A percentile compares a stretch with the other conserved stretches of the same genome.
Evolutionary conservation across 1,284 basidiomycete species (phyloP).

Genomic region (Apiotrichum sp.): DNA sequence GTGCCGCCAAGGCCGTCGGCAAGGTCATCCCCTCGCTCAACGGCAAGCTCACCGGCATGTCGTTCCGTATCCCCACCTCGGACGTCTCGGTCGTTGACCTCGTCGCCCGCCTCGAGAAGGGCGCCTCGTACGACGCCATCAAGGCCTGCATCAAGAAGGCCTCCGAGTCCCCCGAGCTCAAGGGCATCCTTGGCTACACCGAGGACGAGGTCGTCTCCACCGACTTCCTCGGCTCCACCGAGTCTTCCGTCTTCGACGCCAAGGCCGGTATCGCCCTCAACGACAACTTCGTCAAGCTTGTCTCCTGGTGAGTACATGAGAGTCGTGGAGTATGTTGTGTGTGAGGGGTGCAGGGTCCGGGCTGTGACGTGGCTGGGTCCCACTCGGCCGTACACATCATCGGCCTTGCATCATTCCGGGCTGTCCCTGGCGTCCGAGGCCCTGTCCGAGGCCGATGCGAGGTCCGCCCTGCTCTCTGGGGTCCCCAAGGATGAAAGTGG

Average conservation of each 20-base stretch:
- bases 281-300: conserved; percentile 90
- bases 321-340: no score
- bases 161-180: conserved; percentile 58
- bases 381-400: no score
- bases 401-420: no score
- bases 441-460: no score
- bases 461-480: no score
- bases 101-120: conserved; percentile 86
- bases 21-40: conserved; percentile 97
- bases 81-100: conserved; percentile 99
- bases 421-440: no score
- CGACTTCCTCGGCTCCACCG: conserved; percentile 77
- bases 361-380: no score
- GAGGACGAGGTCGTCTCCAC: conserved; percentile 92
- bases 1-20: conserved; percentile 98
- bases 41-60: conserved; percentile 90
- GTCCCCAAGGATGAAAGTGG: no score
- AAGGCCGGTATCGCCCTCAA: conserved; percentile 89
- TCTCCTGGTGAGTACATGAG: conserved; percentile 68
- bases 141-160: conserved; percentile 81
- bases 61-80: conserved; percentile 96
- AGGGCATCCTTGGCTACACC: conserved; percentile 89
- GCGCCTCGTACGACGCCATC: conserved; percentile 82
- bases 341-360: no score
- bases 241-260: conserved; percentile 87